Evolutionary conservation across 148 eudicot species (phyloP).

Genomic region (Rheum nobile): DNA sequence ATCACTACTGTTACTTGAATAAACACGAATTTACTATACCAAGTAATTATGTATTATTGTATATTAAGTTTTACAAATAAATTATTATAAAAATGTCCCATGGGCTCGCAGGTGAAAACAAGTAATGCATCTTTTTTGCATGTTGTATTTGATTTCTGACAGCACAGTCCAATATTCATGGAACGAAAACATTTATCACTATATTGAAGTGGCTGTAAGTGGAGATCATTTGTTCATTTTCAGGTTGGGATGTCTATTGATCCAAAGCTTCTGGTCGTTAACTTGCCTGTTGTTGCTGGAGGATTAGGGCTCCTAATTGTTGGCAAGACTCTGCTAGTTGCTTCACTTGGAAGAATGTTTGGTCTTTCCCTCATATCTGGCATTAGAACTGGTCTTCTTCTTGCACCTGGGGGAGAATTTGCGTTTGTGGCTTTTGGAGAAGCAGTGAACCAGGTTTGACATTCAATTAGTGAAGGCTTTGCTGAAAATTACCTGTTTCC

Average conservation of each 20-base stretch:
- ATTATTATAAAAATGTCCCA: no score
- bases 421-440: slow-evolving; percentile 99
- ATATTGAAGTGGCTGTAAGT: neutral
- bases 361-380: slow-evolving; percentile 83
- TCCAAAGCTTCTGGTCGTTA: slow-evolving; percentile 79
- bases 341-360: slow-evolving; percentile 68
- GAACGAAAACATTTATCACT: neutral
- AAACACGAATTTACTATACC: neutral
- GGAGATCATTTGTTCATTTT: slow-evolving; percentile 6
- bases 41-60: no score
- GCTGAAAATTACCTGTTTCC: neutral
- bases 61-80: no score
- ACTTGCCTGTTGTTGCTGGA: slow-evolving; percentile 70
- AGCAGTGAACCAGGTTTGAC: slow-evolving; percentile 94
- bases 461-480: neutral
- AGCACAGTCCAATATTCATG: neutral
- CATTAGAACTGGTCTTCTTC: slow-evolving; percentile 81
- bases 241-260: slow-evolving; percentile 99
- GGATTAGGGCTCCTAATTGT: slow-evolving; percentile 63
- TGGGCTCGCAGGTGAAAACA: neutral
- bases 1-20: neutral
- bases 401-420: slow-evolving; percentile 99
- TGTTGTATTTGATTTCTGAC: neutral
- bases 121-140: neutral
- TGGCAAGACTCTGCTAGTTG: slow-evolving; percentile 79